Evolutionary conservation across 108 stramenopile species (phyloP).

Genomic region (Skeletonema marinoi): DNA sequence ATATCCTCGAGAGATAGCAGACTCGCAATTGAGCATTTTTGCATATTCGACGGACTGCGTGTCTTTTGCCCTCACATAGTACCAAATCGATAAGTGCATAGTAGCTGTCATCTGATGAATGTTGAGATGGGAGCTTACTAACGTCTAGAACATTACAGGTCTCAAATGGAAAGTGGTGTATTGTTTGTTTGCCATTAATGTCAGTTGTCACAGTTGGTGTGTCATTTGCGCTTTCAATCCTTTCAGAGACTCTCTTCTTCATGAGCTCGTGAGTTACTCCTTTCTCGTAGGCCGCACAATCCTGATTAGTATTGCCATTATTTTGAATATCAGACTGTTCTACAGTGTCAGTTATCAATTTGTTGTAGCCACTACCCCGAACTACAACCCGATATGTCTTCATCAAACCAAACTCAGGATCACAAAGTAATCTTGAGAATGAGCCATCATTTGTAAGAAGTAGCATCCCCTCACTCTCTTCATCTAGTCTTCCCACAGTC

Average conservation of each 20-base stretch:
- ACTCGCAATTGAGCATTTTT: slow-evolving; percentile 32
- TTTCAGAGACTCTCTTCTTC: slow-evolving; percentile 5
- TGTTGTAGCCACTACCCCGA: slow-evolving; percentile 15
- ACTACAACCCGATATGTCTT: slow-evolving; percentile 39
- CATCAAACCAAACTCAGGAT: slow-evolving; percentile 34
- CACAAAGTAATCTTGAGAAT: slow-evolving; percentile 31
- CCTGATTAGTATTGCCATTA: not conserved
- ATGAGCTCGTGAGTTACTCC: slow-evolving; percentile 1
- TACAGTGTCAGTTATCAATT: not conserved
- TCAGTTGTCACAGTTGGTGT: not conserved
- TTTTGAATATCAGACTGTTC: not conserved
- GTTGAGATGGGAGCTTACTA: slow-evolving; percentile 26
- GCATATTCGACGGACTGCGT: slow-evolving; percentile 31
- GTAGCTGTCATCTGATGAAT: slow-evolving; percentile 20
- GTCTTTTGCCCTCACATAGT: slow-evolving; percentile 32
- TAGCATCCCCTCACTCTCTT: slow-evolving; percentile 70
- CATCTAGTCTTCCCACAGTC: slow-evolving; percentile 73
- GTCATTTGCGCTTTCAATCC: slow-evolving; percentile 19
- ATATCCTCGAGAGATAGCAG: slow-evolving; percentile 32
- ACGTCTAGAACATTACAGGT: slow-evolving; percentile 25
- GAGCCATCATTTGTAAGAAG: slow-evolving; percentile 78
- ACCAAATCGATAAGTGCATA: slow-evolving; percentile 28
- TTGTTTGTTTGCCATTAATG: not conserved
- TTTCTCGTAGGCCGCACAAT: not conserved
- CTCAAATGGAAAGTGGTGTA: slow-evolving; percentile 18